Base-by-base conservation (phyloP, 805 yeast genomes). In the Komagataella pastoris region DNA sequence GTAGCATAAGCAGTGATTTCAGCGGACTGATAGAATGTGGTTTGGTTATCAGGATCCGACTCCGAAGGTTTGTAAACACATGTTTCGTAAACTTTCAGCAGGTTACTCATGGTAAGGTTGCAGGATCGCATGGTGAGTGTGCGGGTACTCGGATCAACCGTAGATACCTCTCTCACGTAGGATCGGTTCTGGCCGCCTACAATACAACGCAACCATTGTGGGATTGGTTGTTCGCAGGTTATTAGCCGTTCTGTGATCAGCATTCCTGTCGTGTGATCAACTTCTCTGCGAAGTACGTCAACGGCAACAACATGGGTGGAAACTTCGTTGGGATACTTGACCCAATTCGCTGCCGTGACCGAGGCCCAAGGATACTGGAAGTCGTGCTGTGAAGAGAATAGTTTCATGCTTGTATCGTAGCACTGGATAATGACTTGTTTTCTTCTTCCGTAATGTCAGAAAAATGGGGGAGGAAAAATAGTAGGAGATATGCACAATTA, bases 321-420 rank as follows among this genome's bases (percentile, higher is more conserved):
- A 53, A 83, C 74, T 59, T 89, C 95, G 64, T 93, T 91, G n/a
- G 99, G 99, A 67, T 91, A 91, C 59, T 91, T 91, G 57, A 79
- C 81, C 99, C 99, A 91, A 67, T 90, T 89, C 50, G 98, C 97
- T 1, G 95, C 89, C 0, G 96, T 85, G 23, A 91, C 96, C 59
- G 85, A 88, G 23, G 85, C 95, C 97, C 98, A 91, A 0, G 95
- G 79, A 62, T 93, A 90, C 52, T 80, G 71, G 65, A 88, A 91
- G 46, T 68, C 71, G 64, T 85, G 91, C 17, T 73, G 66, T 45
- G 85, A 76, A 46, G 79, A 79, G 63, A 88, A 90, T 48, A 91
- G 72, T 65, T 84, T 88, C 99, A 91, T 91, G 60, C 18, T 21
- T 14, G 10, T 24, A 21, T 49, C 12, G 7, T 45, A 24, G 18